These are phyloP conservation scores for Pythium periplocum DNA, from an alignment of 352 stramenopile species.

Conservation along the genomic window DNA sequence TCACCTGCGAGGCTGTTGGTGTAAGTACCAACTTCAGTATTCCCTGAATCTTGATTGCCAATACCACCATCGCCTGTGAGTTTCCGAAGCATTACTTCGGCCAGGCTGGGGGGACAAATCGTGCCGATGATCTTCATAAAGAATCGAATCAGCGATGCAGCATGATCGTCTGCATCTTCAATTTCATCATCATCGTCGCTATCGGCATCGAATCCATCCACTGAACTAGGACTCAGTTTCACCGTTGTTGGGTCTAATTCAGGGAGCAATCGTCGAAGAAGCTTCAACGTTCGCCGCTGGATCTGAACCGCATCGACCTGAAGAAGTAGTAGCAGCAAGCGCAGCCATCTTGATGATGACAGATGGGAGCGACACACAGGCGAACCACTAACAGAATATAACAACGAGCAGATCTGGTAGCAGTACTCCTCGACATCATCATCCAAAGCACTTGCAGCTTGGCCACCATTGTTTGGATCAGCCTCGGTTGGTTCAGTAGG, in stretches of 20 bases:
- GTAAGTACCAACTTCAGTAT: neutral
- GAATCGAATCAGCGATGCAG: slow-evolving; percentile 63
- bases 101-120: slow-evolving; percentile 66
- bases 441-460: slow-evolving; percentile 4
- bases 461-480: slow-evolving; percentile 11
- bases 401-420: slow-evolving; percentile 84
- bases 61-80: slow-evolving; percentile 5
- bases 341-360: slow-evolving; percentile 78
- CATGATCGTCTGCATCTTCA: slow-evolving; percentile 53
- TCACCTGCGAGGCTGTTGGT: slow-evolving; percentile 44
- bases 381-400: slow-evolving; percentile 86
- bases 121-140: slow-evolving; percentile 72
- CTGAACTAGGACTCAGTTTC: slow-evolving; percentile 54
- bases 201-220: slow-evolving; percentile 74
- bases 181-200: slow-evolving; percentile 78
- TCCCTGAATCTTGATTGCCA: neutral
- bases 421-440: slow-evolving; percentile 81
- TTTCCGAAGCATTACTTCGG: slow-evolving; percentile 43
- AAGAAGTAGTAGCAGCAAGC: slow-evolving; percentile 76
- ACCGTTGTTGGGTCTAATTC: slow-evolving; percentile 62
- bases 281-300: slow-evolving; percentile 75
- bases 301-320: slow-evolving; percentile 69
- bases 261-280: slow-evolving; percentile 75
- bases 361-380: slow-evolving; percentile 76
- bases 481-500: slow-evolving; percentile 26